Base-by-base conservation (phyloP, 2,329 filamentous ascomycete genomes). In the Sclerotinia spermophila region DNA sequence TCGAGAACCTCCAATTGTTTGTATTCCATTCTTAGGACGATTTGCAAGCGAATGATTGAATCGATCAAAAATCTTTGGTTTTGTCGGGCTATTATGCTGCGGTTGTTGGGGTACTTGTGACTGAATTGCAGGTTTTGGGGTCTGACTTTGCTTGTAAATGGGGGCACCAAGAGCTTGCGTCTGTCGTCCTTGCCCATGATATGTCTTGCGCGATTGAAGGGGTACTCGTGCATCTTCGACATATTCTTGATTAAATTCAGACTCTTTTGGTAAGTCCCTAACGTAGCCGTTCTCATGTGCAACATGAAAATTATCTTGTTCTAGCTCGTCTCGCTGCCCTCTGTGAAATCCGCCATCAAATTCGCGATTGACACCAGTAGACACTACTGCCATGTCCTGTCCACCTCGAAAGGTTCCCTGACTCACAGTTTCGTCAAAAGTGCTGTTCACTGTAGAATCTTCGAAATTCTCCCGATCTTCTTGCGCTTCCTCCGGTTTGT, bases 351-450 rank as follows among this genome's bases (percentile, higher is more conserved):
- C 44, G 4, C 35, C 24, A 40, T 65, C 61, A 48, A 45, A n/a
- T 21, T 42, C 51, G 24, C n/a, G 48, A 38, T 48, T 58, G 40
- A 15, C 40, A 33, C 19, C 24, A 38, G 48, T 53, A 17, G 48
- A n/a, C n/a, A 30, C 51, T 5, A 3, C 42, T 51, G 3, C 33
- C 10, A 44, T 48, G 24, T 44, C 42, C 19, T 68, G 66, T 11
- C 40, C 30, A 24, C n/a, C 38, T 42, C 17, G 10, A 64, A 62
- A 42, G 21, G 38, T 64, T 15, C n/a, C 13, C 30, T 67, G 45
- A 30, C 68, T 70, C 27, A 66, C 24, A 21, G 68, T 70, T 15
- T 66, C 48, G 58, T 70, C 68, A 19, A 70, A 70, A n/a, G 66
- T 21, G 4, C 42, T 42, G 6, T 21, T 33, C 6, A 70, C 45